phyloP scores from a whole-genome alignment of 2,329 filamentous ascomycete species.

The Aureobasidium sp. region DNA sequence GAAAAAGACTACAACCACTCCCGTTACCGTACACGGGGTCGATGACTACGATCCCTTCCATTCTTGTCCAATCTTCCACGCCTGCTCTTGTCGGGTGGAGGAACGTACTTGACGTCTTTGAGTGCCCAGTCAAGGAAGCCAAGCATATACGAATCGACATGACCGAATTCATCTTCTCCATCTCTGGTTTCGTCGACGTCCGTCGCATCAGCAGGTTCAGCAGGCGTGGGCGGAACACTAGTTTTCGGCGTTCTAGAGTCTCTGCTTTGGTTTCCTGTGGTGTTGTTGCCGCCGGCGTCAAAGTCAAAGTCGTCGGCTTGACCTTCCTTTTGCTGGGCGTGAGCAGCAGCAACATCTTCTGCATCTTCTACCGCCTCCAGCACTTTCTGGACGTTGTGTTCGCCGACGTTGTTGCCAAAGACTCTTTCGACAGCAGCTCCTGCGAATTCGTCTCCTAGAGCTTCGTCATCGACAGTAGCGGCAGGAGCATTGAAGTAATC shows the following conservation, averaged over 20 bases:
- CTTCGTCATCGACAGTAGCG: constrained; percentile 39
- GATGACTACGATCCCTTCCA: constrained; percentile 28
- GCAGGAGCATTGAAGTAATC: constrained; percentile 78
- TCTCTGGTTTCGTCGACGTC: constrained; percentile 25
- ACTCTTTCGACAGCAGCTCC: constrained; percentile 58
- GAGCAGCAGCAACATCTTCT: constrained; percentile 84
- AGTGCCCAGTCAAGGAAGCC: constrained; percentile 21
- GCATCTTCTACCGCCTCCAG: constrained; percentile 87
- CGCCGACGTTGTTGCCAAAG: constrained; percentile 61
- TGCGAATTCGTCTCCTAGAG: constrained; percentile 53
- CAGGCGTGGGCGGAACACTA: constrained; percentile 30
- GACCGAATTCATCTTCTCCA: constrained; percentile 44
- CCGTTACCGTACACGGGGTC: constrained; percentile 16
- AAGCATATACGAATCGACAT: constrained; percentile 55
- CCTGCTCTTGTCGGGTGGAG: constrained; percentile 23
- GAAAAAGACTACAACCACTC: background rate
- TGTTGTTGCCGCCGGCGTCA: constrained; percentile 56
- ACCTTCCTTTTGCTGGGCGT: constrained; percentile 77
- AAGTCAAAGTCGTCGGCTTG: constrained; percentile 82
- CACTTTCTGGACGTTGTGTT: constrained; percentile 57
- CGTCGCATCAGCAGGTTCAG: background rate
- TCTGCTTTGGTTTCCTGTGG: constrained; percentile 28
- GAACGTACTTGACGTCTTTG: constrained; percentile 25
- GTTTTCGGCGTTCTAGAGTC: constrained; percentile 22
- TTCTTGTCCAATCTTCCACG: constrained; percentile 25